Evolutionary conservation across 331 rosid species (phyloP), one percentile per base, ranked within the genome.

Genomic region (Acacia concinna): DNA sequence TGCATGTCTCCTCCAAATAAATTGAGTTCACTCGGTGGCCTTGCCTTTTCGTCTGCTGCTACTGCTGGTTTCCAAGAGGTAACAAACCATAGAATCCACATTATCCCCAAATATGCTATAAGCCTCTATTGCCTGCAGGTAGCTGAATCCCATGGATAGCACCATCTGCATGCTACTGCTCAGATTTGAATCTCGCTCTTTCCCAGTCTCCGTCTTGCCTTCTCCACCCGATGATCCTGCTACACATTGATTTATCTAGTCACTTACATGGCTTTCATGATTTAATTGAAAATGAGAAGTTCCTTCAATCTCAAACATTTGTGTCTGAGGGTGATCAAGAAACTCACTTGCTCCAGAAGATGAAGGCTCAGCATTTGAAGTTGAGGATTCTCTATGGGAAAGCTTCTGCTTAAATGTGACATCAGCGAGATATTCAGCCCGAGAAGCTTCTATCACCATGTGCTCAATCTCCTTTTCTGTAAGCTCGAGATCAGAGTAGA

Each of bases 391-490:
- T 79, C 87, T 89, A 47, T 35, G 31, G 57, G 90, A 84, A 54
- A 82, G 84, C 71, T 86, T 89, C 67, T 89, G 90, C 89, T 88
- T 91, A 54, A 81, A 90, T n/a, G 87, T 47, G 51, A 79, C 81
- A 68, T 77, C 87, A 11, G 92, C 94, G 38, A 88, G 84, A 87
- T 96, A 93, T 87, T 93, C 99, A 0, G 96, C 97, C 47, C 99
- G 90, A 28, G 99, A 96, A 75, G 86, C 91, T 88, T 90, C 98
- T 82, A 96, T 93, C 77, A 96, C 99, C 85, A 90, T 88, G 41
- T 90, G 95, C 65, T 96, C 99, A 20, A 96, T 96, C 87, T 96
- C 98, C 89, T 93, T 96, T 84, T 96, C 97, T 17, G 99, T 96
- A 68, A 93, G 93, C 88, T 93, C 99, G 49, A 96, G 92, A 83